phyloP scores from a whole-genome alignment of 257 asterid genomes.

The Agastache rugosa region DNA sequence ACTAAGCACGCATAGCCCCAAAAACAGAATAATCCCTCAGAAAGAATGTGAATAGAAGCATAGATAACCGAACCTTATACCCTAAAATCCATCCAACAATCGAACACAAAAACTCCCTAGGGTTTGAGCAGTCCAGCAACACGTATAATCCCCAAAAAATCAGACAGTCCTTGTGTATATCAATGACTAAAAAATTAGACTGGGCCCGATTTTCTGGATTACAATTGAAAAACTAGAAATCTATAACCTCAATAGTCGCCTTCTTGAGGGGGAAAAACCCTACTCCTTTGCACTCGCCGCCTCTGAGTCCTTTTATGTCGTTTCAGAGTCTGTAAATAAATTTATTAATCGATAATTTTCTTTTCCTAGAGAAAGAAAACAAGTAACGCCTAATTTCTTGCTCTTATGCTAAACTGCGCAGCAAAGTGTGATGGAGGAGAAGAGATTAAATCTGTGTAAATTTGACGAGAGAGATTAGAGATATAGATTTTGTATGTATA shows the following conservation, averaged over 20 bases:
- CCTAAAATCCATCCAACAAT: slow-evolving; percentile 34
- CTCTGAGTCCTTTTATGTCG: slow-evolving; percentile 36
- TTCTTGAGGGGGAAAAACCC: slow-evolving; percentile 30
- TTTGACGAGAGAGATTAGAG: slow-evolving; percentile 36
- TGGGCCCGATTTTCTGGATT: slow-evolving; percentile 31
- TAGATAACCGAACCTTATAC: slow-evolving; percentile 43
- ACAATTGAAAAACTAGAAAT: slow-evolving; percentile 30
- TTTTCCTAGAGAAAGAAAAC: slow-evolving; percentile 19
- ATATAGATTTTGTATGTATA: slow-evolving; percentile 41
- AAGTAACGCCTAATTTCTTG: slow-evolving; percentile 20
- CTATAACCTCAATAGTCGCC: slow-evolving; percentile 39
- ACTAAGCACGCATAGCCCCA: slow-evolving; percentile 35
- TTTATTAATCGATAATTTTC: slow-evolving; percentile 13
- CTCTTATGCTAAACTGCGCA: slow-evolving; percentile 28
- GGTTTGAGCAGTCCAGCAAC: slow-evolving; percentile 40
- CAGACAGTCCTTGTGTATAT: slow-evolving; percentile 38
- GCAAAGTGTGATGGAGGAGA: slow-evolving; percentile 28
- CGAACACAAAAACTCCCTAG: slow-evolving; percentile 14
- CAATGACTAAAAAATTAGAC: slow-evolving; percentile 31
- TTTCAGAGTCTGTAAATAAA: slow-evolving; percentile 32
- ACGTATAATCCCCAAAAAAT: slow-evolving; percentile 25
- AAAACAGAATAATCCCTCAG: slow-evolving; percentile 37
- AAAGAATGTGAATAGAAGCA: slow-evolving; percentile 21
- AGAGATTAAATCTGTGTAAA: slow-evolving; percentile 34
- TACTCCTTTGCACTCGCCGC: slow-evolving; percentile 44